These are phyloP conservation scores for Cryptococcus sp. DNA, from an alignment of 1,284 basidiomycete genomes.

Conservation along the genomic window DNA sequence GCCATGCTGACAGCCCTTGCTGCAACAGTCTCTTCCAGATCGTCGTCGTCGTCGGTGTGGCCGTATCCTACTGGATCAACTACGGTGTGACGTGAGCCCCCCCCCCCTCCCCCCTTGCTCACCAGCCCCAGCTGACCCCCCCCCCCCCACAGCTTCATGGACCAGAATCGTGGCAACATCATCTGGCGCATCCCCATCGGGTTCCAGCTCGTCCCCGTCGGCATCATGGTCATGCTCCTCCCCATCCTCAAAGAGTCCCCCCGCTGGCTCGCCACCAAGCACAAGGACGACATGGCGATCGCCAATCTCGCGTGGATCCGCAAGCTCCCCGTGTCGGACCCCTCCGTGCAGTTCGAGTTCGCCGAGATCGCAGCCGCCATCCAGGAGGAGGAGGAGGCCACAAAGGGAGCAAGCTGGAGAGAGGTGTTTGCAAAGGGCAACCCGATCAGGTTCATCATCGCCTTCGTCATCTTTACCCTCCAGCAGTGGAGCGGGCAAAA, in stretches of 20 bases:
- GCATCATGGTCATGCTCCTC: conserved; percentile 69
- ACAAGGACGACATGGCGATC: conserved; percentile 56
- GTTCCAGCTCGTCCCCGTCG: conserved; percentile 60
- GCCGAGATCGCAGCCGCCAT: conserved; percentile 58
- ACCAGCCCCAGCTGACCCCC: conserved; percentile 4
- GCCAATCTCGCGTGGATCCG: conserved; percentile 59
- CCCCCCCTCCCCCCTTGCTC: not conserved
- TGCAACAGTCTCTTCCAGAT: conserved; percentile 73
- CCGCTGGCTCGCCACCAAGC: conserved; percentile 47
- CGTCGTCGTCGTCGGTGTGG: conserved; percentile 58
- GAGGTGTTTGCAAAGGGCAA: conserved; percentile 72
- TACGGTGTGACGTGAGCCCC: conserved; percentile 10
- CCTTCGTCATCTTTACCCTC: conserved; percentile 55
- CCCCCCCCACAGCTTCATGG: conserved; percentile 23
- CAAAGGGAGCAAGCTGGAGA: conserved; percentile 48
- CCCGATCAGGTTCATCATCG: conserved; percentile 65
- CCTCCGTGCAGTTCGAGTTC: conserved; percentile 55
- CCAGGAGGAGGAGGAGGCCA: conserved; percentile 50
- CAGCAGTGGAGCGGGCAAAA: conserved; percentile 67
- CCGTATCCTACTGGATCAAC: conserved; percentile 34
- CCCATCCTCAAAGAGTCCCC: conserved; percentile 58
- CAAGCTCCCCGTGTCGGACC: conserved; percentile 54
- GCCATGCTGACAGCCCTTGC: not conserved
- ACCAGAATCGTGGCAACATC: conserved; percentile 23
- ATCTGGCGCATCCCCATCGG: conserved; percentile 48